A percentile compares a stretch with the other conserved stretches of the same genome.
Conservation (phyloP, 352 stramenopile genomes). For the Globisporangium sylvaticum region DNA sequence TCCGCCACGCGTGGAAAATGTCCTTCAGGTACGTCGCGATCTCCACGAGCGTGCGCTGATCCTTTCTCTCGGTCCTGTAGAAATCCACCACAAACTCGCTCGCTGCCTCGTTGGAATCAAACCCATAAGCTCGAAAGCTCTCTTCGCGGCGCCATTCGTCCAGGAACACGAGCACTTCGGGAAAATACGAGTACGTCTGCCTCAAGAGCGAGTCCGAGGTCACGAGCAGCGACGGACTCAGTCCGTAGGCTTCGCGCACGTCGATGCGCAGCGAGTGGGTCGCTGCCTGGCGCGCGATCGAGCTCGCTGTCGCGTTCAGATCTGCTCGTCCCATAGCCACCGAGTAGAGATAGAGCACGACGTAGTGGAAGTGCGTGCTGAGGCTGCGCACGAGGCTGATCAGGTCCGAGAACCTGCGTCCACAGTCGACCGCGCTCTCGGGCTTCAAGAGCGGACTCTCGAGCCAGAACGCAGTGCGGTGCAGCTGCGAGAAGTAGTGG, state of each 20-base stretch:
- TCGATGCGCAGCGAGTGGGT: not conserved
- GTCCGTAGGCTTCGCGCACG: conserved; percentile 5
- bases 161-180: conserved; percentile 58
- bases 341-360: conserved; percentile 42
- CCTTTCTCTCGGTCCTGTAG: not conserved
- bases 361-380: conserved; percentile 37
- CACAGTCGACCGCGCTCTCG: conserved; percentile 20
- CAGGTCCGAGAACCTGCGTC: conserved; percentile 24
- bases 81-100: conserved; percentile 7
- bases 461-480: conserved; percentile 22
- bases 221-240: not conserved
- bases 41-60: not conserved
- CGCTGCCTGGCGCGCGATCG: conserved; percentile 8
- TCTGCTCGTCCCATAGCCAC: conserved; percentile 35
- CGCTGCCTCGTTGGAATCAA: conserved; percentile 19
- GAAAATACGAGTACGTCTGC: conserved; percentile 69
- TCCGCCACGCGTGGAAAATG: conserved; percentile 12
- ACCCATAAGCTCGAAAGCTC: conserved; percentile 37
- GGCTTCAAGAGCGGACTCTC: conserved; percentile 13
- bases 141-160: conserved; percentile 49
- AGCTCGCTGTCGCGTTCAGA: not conserved
- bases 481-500: conserved; percentile 23
- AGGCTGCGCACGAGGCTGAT: conserved; percentile 21
- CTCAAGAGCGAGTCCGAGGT: conserved; percentile 23
- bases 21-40: conserved; percentile 13